A percentile compares a stretch with the other conserved stretches of the same genome.
These are phyloP conservation scores for Odontarrhena argentea DNA, from an alignment of 345 rosid genomes.

Conservation along the genomic window DNA sequence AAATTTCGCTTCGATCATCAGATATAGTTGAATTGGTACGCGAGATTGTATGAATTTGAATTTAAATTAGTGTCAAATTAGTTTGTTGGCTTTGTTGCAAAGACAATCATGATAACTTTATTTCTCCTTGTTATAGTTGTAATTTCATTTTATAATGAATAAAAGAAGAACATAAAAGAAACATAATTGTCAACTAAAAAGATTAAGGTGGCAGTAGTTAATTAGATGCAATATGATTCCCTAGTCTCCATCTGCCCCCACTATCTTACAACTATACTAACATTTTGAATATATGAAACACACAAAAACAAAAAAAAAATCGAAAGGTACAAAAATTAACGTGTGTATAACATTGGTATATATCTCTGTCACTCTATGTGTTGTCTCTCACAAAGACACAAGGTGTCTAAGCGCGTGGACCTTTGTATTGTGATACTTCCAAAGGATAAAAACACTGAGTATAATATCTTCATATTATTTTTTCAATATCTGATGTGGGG, in stretches of 20 bases:
- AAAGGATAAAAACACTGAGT: conserved; percentile 8
- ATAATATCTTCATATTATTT: too few relatives aligned
- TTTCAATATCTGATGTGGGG: too few relatives aligned
- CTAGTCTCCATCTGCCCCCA: conserved; percentile 39
- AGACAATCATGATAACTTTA: conserved; percentile 1
- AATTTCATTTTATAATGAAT: not conserved
- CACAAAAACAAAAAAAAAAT: not conserved
- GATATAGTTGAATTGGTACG: too few relatives aligned
- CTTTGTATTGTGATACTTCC: conserved; percentile 36
- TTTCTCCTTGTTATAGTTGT: conserved; percentile 1
- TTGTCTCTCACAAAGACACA: conserved; percentile 30
- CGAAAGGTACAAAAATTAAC: not conserved
- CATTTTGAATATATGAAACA: not conserved
- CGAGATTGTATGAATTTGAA: conserved; percentile 3
- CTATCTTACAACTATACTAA: conserved; percentile 25
- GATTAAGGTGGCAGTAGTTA: conserved; percentile 41
- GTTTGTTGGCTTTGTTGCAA: conserved; percentile 10
- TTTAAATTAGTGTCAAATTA: not conserved
- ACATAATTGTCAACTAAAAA: conserved; percentile 17
- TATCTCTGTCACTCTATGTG: conserved; percentile 28
- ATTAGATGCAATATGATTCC: conserved; percentile 31
- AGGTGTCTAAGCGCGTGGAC: conserved; percentile 40
- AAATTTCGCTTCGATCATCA: too few relatives aligned
- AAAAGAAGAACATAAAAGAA: not conserved
- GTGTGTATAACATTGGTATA: not conserved